These are phyloP conservation scores for Xylariomycetidae sp. DNA, from an alignment of 2,329 filamentous ascomycete genomes.

Conservation along the genomic window DNA sequence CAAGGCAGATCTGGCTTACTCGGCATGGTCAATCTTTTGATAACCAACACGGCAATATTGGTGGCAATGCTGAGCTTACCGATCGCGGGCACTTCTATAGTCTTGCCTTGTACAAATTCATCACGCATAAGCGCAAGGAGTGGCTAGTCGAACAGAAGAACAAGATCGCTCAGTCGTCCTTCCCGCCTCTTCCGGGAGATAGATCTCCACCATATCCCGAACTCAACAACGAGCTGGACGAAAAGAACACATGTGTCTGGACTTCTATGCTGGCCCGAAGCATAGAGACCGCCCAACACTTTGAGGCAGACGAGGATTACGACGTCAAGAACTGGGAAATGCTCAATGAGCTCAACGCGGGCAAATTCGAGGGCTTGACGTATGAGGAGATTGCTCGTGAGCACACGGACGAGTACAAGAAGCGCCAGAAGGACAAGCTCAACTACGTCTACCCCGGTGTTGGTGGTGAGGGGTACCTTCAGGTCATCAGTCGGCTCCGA, in stretches of 20 bases:
- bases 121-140: conserved; percentile 71
- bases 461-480: conserved; percentile 92
- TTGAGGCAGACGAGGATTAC: conserved; percentile 87
- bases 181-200: conserved; percentile 87
- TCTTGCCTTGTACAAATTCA: conserved; percentile 74
- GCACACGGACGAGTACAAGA: conserved; percentile 75
- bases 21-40: conserved; percentile 88
- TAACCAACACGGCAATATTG: conserved; percentile 82
- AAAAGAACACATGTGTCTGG: conserved; percentile 97
- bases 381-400: conserved; percentile 83
- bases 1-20: conserved; percentile 97
- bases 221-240: conserved; percentile 61
- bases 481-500: conserved; percentile 91
- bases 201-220: conserved; percentile 94
- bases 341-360: conserved; percentile 94
- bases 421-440: conserved; percentile 80
- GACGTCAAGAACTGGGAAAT: conserved; percentile 97
- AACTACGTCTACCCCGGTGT: conserved; percentile 95
- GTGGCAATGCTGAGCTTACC: conserved; percentile 79
- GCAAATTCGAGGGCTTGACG: conserved; percentile 89
- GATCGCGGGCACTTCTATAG: conserved; percentile 77
- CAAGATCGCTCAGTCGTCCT: conserved; percentile 70
- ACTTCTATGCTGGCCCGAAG: conserved; percentile 93
- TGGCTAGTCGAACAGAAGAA: conserved; percentile 82
- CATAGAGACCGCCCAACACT: conserved; percentile 81